Base-by-base conservation (phyloP, 148 eudicot species). In the Silene latifolia region DNA sequence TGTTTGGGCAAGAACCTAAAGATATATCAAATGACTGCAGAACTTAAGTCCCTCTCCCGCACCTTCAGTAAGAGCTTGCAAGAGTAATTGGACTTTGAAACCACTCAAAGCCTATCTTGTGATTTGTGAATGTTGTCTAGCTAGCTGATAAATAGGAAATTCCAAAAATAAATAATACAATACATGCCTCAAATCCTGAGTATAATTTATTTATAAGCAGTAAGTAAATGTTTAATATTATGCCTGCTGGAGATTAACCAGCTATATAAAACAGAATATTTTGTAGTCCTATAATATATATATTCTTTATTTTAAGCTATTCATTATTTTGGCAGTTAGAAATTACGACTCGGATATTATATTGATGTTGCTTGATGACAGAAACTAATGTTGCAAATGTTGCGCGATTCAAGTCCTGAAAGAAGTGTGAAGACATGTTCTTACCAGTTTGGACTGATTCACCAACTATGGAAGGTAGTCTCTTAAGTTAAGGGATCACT, bases 381-480 rank as follows among this genome's bases (percentile, higher is more conserved):
- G 94, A 89, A 91, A 63, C 77, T 93, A 46, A 62, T 93, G 84
- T 84, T 78, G 78, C 82, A 80, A 79, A 74, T 89, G 80, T 74
- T 87, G 61, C 86, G 77, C 48, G 77, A 86, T 69, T 64, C 76
- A 51, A 63, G 57, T 69, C 63, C 76, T 63, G 78, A 57, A 64
- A 79, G 81, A 68, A 80, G 69, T 78, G 67, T 14, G 59, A 77
- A 62, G 58, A 79, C 74, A 53, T 64, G 75, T 67, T 80, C 81
- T 67, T 57, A 44, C 29, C 70, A 74, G 61, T 65, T 64, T 39
- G 71, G 66, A 74, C 81, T 80, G 54, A 79, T 85, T 78, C 67
- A 67, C 71, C 78, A 68, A 80, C 48, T 87, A 24, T 90, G 89
- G 89, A 86, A 90, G 92, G 97, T 92, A 76, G 59, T 64, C 56